A percentile compares a stretch with the other conserved stretches of the same genome.
These are phyloP conservation scores for Corymbia maculata DNA, from an alignment of 345 rosid genomes.

Conservation along the genomic window DNA sequence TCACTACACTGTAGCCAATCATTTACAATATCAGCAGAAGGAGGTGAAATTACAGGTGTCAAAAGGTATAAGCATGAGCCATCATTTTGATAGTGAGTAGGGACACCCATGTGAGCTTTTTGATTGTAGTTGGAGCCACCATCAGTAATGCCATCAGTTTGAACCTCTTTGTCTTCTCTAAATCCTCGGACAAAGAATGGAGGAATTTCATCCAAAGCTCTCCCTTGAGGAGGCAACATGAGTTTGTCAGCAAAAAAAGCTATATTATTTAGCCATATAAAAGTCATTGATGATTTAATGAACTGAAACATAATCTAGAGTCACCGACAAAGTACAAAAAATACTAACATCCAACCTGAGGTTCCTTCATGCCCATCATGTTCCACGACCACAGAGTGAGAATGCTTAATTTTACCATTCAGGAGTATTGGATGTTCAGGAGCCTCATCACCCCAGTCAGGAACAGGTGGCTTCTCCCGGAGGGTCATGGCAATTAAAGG, in stretches of 20 bases:
- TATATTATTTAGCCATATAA: neutral
- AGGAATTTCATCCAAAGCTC: slow-evolving; percentile 23
- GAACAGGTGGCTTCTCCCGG: slow-evolving; percentile 36
- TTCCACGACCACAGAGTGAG: neutral
- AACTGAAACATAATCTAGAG: neutral
- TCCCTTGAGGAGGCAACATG: slow-evolving; percentile 17
- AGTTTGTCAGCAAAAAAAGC: slow-evolving; percentile 15
- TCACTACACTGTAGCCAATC: slow-evolving; percentile 36
- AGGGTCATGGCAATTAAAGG: slow-evolving; percentile 34
- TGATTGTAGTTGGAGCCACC: slow-evolving; percentile 7
- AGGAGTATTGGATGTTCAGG: neutral
- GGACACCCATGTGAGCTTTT: slow-evolving; percentile 43
- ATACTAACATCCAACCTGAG: slow-evolving; percentile 28
- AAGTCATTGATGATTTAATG: neutral
- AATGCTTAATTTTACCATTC: neutral
- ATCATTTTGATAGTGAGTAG: slow-evolving; percentile 62
- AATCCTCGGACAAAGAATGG: slow-evolving; percentile 25
- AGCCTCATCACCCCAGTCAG: slow-evolving; percentile 23
- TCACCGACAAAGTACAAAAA: neutral
- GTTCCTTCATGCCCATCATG: slow-evolving; percentile 12
- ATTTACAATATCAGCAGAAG: slow-evolving; percentile 43
- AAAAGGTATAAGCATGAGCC: slow-evolving; percentile 65
- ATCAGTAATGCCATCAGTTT: slow-evolving; percentile 2
- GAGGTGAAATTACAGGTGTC: slow-evolving; percentile 65
- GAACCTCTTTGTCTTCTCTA: slow-evolving; percentile 12